Evolutionary conservation across 306 rosid genomes (phyloP).

Genomic region (Hippophae tibetana): DNA sequence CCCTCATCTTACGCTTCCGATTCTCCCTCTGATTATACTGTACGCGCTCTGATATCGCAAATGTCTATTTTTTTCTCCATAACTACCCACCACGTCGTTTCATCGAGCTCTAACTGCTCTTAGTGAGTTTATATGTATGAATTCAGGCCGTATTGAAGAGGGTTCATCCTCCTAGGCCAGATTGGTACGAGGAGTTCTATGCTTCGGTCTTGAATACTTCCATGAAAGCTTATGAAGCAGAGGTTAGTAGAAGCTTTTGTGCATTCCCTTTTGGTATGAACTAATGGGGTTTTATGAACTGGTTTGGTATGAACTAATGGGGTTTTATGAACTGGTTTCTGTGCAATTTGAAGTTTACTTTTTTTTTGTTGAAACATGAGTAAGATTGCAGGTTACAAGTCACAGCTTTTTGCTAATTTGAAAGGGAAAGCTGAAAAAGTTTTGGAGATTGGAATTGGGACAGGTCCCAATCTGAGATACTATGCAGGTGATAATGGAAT

Average conservation of each 20-base stretch:
- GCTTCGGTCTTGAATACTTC: constrained; percentile 40
- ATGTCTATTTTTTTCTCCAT: neutral
- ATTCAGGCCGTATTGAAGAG: constrained; percentile 39
- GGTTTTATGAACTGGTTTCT: neutral
- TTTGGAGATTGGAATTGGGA: constrained; percentile 81
- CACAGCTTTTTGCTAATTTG: constrained; percentile 43
- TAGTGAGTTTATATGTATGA: neutral
- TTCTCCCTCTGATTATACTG: constrained; percentile 42
- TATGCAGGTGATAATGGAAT: constrained; percentile 42
- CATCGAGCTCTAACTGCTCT: no score
- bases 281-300: no score
- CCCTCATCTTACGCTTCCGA: constrained; percentile 31
- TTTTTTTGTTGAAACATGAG: neutral
- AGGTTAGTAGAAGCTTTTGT: constrained; percentile 28
- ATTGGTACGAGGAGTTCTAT: constrained; percentile 74
- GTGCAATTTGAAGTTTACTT: constrained; percentile 1
- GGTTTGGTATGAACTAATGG: neutral
- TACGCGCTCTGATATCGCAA: constrained; percentile 11
- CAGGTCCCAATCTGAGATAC: constrained; percentile 71
- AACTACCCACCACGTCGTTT: neutral
- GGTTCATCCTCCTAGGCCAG: constrained; percentile 66
- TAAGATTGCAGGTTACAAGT: constrained; percentile 74
- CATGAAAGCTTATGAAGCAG: constrained; percentile 51
- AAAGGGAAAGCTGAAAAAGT: constrained; percentile 60
- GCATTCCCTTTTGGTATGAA: neutral